These are phyloP conservation scores for Euphrasia arctica DNA, from an alignment of 305 asterid species.

Conservation along the genomic window DNA sequence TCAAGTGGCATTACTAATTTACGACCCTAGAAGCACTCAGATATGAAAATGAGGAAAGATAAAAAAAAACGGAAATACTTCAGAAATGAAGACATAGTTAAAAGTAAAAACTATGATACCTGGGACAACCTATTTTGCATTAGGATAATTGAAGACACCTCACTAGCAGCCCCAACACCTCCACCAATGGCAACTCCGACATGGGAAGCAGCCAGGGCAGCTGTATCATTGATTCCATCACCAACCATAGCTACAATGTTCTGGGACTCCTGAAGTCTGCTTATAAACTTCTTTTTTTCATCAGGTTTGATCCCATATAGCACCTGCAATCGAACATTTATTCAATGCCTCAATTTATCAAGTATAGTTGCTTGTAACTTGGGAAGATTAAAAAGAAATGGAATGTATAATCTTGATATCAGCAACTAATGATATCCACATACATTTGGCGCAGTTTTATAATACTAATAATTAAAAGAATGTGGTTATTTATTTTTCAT, in stretches of 20 bases:
- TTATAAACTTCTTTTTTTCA: slow-evolving; percentile 71
- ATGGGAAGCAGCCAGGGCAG: slow-evolving; percentile 92
- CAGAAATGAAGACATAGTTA: slow-evolving; percentile 18
- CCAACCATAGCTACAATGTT: slow-evolving; percentile 97
- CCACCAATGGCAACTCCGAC: slow-evolving; percentile 96
- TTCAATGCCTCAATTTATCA: slow-evolving; percentile 1
- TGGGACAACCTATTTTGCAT: slow-evolving; percentile 92
- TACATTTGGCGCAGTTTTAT: not conserved
- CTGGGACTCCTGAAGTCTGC: slow-evolving; percentile 61
- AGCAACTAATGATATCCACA: not conserved
- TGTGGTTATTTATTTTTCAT: not conserved
- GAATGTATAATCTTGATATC: slow-evolving; percentile 3
- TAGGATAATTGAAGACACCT: slow-evolving; percentile 90
- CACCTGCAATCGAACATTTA: slow-evolving; percentile 55
- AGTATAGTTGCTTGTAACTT: slow-evolving; percentile 6
- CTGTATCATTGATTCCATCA: slow-evolving; percentile 97
- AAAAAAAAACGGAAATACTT: slow-evolving; percentile 11
- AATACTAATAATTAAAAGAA: too few species aligned
- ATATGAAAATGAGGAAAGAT: not conserved
- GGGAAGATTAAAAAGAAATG: slow-evolving; percentile 1
- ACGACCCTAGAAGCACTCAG: slow-evolving; percentile 5
- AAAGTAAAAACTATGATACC: slow-evolving; percentile 38
- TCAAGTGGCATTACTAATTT: not conserved
- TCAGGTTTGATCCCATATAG: slow-evolving; percentile 85
- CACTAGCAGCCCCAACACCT: slow-evolving; percentile 98